Conservation (phyloP, 441 rosid genomes). For the Flueggea neowawraea region DNA sequence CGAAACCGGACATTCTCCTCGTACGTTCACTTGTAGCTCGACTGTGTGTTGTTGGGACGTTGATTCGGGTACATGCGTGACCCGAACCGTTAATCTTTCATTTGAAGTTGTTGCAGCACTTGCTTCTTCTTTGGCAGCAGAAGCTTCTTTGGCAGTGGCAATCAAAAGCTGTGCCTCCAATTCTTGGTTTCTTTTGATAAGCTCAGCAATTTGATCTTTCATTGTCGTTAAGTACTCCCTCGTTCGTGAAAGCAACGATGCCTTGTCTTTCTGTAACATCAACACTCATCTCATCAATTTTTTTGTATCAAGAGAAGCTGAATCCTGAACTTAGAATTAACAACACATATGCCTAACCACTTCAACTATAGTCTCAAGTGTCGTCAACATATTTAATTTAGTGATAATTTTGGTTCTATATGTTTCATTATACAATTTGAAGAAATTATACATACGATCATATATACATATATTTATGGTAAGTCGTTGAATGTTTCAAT, state of each 20-base stretch:
- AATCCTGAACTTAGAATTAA: no score
- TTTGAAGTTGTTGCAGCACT: background rate
- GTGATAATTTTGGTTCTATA: no score
- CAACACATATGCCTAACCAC: no score
- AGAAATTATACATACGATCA: no score
- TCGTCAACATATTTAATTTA: no score
- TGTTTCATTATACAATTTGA: no score
- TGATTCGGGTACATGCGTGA: conserved; percentile 34
- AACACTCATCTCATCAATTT: no score
- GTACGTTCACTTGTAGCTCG: conserved; percentile 41
- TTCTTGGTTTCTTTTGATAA: conserved; percentile 30
- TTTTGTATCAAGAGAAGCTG: no score
- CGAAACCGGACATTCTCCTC: conserved; percentile 31
- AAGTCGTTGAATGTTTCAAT: no score
- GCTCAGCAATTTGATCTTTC: conserved; percentile 39
- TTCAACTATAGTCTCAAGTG: no score
- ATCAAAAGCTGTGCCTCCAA: conserved; percentile 35
- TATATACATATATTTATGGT: no score
- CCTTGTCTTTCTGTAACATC: conserved; percentile 58
- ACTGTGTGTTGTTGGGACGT: conserved; percentile 36
- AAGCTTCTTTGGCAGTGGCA: conserved; percentile 1
- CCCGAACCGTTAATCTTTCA: conserved; percentile 32
- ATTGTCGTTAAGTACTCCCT: conserved; percentile 41
- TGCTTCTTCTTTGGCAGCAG: conserved; percentile 2
- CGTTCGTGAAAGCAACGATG: conserved; percentile 44